phyloP scores from a whole-genome alignment of 345 rosid genomes.

The Lumnitzera racemosa region DNA sequence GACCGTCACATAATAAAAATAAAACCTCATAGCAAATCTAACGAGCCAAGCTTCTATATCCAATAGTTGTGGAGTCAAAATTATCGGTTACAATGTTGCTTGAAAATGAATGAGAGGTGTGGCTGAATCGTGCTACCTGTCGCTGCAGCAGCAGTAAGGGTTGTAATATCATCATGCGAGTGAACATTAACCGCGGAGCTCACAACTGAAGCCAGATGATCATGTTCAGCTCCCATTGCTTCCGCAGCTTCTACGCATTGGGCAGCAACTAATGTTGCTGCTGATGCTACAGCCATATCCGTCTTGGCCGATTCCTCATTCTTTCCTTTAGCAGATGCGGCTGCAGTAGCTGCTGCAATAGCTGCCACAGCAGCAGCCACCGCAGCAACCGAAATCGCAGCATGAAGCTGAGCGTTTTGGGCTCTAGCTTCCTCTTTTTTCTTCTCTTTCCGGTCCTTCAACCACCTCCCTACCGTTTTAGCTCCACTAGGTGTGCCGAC shows the following conservation, averaged over 20 bases:
- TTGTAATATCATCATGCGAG: conserved; percentile 74
- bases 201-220: conserved; percentile 66
- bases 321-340: conserved; percentile 49
- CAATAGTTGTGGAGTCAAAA: too few species aligned
- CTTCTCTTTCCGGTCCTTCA: conserved; percentile 91
- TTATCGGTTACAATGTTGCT: too few species aligned
- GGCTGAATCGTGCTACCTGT: conserved; percentile 39
- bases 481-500: conserved; percentile 51
- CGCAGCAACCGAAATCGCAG: conserved; percentile 83
- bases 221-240: conserved; percentile 80
- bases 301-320: conserved; percentile 64
- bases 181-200: conserved; percentile 89
- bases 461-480: conserved; percentile 91
- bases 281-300: conserved; percentile 88
- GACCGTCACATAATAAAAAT: too few species aligned
- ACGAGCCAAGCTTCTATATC: too few species aligned
- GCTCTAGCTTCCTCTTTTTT: conserved; percentile 87
- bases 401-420: conserved; percentile 84
- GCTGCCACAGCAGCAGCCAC: conserved; percentile 93
- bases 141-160: conserved; percentile 96
- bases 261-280: conserved; percentile 90
- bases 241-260: conserved; percentile 97
- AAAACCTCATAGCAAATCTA: too few species aligned
- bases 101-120: too few species aligned
- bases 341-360: conserved; percentile 67